phyloP scores from a whole-genome alignment of 768 basidiomycete genomes.

The Tricholoma matsutake region DNA sequence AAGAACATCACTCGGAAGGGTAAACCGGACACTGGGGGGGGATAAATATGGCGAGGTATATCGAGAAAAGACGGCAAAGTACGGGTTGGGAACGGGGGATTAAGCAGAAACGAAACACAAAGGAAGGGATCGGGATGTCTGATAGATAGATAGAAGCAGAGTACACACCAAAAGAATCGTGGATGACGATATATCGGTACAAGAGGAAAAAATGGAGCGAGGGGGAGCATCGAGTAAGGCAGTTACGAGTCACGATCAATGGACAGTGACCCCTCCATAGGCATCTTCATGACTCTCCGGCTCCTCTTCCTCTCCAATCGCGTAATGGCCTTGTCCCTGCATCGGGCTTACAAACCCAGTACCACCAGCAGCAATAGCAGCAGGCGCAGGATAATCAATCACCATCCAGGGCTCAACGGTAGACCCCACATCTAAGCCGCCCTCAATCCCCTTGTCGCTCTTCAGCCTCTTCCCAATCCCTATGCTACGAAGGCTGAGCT shows the following conservation, averaged over 20 bases:
- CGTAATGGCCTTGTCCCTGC: conserved; percentile 27
- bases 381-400: conserved; percentile 26
- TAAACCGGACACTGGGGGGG: neutral
- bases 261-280: conserved; percentile 4
- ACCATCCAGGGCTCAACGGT: neutral
- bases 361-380: conserved; percentile 1
- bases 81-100: no score
- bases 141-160: no score
- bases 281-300: conserved; percentile 3
- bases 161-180: no score
- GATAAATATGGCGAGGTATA: no score
- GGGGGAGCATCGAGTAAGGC: no score
- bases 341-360: conserved; percentile 1
- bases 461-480: conserved; percentile 7
- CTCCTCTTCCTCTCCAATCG: conserved; percentile 29
- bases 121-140: no score
- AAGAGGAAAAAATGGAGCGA: neutral
- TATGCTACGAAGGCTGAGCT: conserved; percentile 10
- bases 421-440: neutral
- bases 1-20: neutral
- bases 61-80: no score
- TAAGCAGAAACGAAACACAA: no score
- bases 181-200: neutral
- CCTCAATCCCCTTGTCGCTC: conserved; percentile 9
- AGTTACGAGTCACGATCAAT: neutral